Conservation (phyloP, 139 green algal species). For the Dunaliella primolecta region DNA sequence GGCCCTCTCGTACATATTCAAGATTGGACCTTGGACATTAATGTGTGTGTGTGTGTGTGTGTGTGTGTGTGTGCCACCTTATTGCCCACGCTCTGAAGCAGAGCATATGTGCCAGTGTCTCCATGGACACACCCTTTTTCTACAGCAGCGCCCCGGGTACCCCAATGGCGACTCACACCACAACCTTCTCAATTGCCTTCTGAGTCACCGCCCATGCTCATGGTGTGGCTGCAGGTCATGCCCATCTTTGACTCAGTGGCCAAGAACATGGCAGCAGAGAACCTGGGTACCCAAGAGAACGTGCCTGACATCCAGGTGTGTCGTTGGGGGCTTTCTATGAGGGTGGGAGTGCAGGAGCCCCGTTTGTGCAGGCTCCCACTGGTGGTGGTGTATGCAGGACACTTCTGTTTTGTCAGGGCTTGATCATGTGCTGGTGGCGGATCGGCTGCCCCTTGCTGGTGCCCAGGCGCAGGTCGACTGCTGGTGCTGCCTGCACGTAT, state of each 20-base stretch:
- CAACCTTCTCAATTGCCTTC: not conserved
- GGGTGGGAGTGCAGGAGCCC: not conserved
- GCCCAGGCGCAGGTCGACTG: not conserved
- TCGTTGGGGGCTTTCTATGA: slow-evolving; percentile 19
- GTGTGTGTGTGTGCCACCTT: not conserved
- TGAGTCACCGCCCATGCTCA: not conserved
- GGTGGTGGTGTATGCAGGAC: not conserved
- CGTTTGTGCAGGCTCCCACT: not conserved
- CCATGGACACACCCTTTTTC: not conserved
- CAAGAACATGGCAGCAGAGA: not conserved
- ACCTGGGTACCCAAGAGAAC: not conserved
- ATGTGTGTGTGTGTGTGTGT: not conserved
- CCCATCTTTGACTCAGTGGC: not conserved
- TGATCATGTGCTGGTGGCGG: too few relatives aligned
- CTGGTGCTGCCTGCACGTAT: too few relatives aligned
- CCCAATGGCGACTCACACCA: not conserved
- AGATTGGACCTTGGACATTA: too few relatives aligned
- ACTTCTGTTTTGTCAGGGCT: not conserved
- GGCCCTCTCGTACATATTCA: too few relatives aligned
- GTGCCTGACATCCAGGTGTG: slow-evolving; percentile 13
- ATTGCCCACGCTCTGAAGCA: too few relatives aligned
- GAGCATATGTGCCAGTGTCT: not conserved
- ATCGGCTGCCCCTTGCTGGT: too few relatives aligned
- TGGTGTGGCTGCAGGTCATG: slow-evolving; percentile 12
- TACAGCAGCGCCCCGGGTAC: not conserved